Conservation (phyloP, 257 asterid genomes). For the Solanum piurae region DNA sequence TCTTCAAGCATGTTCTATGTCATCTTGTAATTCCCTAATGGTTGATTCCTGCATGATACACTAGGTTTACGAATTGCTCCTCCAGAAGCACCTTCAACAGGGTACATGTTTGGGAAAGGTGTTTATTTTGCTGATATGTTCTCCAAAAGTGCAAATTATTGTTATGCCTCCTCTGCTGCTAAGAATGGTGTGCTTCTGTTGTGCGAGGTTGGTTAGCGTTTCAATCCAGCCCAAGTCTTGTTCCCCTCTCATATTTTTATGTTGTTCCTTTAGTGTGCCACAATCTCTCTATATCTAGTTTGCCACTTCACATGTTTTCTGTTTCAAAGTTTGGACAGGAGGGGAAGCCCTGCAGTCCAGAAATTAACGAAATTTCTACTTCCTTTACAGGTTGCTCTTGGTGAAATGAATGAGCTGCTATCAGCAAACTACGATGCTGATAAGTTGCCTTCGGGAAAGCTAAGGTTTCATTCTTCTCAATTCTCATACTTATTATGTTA, state of each 20-base stretch:
- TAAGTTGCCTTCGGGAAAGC: slow-evolving; percentile 76
- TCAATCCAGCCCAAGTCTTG: neutral
- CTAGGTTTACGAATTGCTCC: slow-evolving; percentile 96
- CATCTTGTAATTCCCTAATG: neutral
- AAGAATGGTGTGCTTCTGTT: slow-evolving; percentile 67
- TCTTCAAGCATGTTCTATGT: neutral
- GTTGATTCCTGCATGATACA: neutral
- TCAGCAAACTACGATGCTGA: slow-evolving; percentile 52
- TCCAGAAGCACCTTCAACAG: slow-evolving; percentile 91
- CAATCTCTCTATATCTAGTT: neutral
- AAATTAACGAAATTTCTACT: neutral
- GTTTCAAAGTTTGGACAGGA: neutral
- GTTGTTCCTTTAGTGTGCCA: neutral
- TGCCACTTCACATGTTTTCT: neutral
- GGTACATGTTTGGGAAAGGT: slow-evolving; percentile 98
- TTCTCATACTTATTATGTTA: neutral
- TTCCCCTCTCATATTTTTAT: neutral
- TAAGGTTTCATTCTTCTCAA: slow-evolving; percentile 37
- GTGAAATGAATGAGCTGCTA: slow-evolving; percentile 82
- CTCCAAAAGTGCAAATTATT: slow-evolving; percentile 94
- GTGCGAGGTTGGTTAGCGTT: slow-evolving; percentile 49
- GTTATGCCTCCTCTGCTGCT: slow-evolving; percentile 36
- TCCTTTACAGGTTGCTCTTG: slow-evolving; percentile 72
- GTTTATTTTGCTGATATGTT: slow-evolving; percentile 98
- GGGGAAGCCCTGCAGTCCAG: neutral